These are phyloP conservation scores for Graphilbum sp. DNA, from an alignment of 2,329 filamentous ascomycete species.

Conservation along the genomic window DNA sequence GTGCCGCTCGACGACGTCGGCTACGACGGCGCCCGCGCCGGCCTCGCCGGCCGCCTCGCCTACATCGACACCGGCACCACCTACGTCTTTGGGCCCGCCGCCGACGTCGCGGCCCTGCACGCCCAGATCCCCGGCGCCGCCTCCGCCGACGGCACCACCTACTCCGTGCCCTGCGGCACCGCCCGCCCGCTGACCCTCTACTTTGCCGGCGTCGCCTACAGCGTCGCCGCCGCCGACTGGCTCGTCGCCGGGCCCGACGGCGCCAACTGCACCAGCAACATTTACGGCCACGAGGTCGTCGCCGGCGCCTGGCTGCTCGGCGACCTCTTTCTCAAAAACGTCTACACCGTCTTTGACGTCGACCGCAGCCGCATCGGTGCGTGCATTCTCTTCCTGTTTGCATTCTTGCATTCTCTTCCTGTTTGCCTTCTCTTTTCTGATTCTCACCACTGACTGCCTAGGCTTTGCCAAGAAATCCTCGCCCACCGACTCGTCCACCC, in stretches of 20 bases:
- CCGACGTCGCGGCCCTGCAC: slow-evolving; percentile 53
- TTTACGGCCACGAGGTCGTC: slow-evolving; percentile 57
- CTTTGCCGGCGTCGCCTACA: slow-evolving; percentile 52
- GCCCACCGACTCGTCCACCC: not conserved
- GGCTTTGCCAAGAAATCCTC: slow-evolving; percentile 5
- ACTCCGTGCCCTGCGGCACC: slow-evolving; percentile 57
- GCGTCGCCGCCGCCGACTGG: slow-evolving; percentile 57
- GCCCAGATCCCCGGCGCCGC: slow-evolving; percentile 45
- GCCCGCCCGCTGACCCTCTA: slow-evolving; percentile 42
- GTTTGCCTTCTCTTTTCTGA: no score
- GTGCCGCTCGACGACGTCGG: slow-evolving; percentile 51
- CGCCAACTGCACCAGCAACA: slow-evolving; percentile 51
- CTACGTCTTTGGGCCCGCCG: slow-evolving; percentile 55
- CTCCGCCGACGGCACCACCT: slow-evolving; percentile 41
- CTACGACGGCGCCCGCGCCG: slow-evolving; percentile 40
- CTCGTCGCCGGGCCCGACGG: slow-evolving; percentile 26
- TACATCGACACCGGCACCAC: slow-evolving; percentile 78
- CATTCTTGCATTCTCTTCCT: not conserved
- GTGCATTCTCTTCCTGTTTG: no score
- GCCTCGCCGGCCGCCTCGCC: slow-evolving; percentile 39
- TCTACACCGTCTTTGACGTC: slow-evolving; percentile 72
- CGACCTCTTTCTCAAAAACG: slow-evolving; percentile 77
- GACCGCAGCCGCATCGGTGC: slow-evolving; percentile 49
- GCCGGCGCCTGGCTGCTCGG: slow-evolving; percentile 61
- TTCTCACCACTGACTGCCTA: not conserved